A percentile compares a stretch with the other conserved stretches of the same genome.
Evolutionary conservation across 2,329 filamentous ascomycete genomes (phyloP).

Genomic region (Neonectria magnoliae): DNA sequence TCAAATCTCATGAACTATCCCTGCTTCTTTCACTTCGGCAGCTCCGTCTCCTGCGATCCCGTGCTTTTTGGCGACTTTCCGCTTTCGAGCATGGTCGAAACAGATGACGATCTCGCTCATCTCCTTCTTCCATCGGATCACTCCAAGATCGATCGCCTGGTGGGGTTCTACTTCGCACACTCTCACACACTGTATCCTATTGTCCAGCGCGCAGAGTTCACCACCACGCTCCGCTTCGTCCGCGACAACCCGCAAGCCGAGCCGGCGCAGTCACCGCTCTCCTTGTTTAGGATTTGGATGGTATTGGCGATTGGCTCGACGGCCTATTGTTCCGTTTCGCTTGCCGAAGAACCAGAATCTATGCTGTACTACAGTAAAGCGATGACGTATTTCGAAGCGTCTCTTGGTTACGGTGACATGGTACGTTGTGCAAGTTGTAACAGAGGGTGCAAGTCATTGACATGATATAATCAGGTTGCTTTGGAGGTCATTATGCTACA

Average conservation of each 20-base stretch:
- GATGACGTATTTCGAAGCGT: slow-evolving; percentile 52
- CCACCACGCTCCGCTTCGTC: slow-evolving; percentile 44
- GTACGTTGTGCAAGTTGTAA: slow-evolving; percentile 36
- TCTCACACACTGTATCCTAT: slow-evolving; percentile 59
- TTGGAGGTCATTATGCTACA: slow-evolving; percentile 57
- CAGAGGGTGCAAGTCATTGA: not conserved
- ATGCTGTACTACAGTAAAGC: slow-evolving; percentile 56
- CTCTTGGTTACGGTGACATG: slow-evolving; percentile 51
- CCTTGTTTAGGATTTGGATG: slow-evolving; percentile 58
- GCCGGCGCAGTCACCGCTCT: slow-evolving; percentile 46
- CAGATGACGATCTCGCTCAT: slow-evolving; percentile 29
- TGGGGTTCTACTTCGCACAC: slow-evolving; percentile 58
- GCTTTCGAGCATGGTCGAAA: slow-evolving; percentile 40
- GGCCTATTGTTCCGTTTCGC: slow-evolving; percentile 53
- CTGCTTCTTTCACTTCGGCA: slow-evolving; percentile 36
- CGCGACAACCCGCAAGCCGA: slow-evolving; percentile 44
- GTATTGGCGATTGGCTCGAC: slow-evolving; percentile 59
- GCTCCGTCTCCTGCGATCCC: slow-evolving; percentile 41
- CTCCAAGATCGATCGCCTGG: slow-evolving; percentile 43
- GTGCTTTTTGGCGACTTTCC: slow-evolving; percentile 45
- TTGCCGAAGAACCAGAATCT: slow-evolving; percentile 55
- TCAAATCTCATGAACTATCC: slow-evolving; percentile 38
- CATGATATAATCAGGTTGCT: slow-evolving; percentile 44
- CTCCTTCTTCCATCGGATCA: slow-evolving; percentile 34
- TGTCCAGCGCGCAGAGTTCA: slow-evolving; percentile 49